Evolutionary conservation across 371 early-diverging fungal species (phyloP).

Genomic region (Blastocladiella emersonii): DNA sequence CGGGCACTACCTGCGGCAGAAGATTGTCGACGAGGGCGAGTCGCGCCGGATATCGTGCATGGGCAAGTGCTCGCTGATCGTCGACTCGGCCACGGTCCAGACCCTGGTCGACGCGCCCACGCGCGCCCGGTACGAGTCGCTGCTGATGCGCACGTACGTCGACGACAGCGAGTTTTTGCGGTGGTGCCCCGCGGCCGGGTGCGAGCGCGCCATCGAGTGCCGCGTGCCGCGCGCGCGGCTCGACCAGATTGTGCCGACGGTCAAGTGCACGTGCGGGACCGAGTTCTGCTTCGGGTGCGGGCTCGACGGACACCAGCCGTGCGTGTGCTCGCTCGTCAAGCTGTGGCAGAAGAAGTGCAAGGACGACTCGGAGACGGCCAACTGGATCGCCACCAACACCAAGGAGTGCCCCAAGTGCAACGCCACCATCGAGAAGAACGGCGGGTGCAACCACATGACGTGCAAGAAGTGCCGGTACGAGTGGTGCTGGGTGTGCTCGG

Average conservation of each 20-base stretch:
- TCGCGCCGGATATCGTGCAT: slow-evolving; percentile 73
- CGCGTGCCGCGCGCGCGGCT: slow-evolving; percentile 53
- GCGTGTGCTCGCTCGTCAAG: slow-evolving; percentile 69
- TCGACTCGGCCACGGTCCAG: slow-evolving; percentile 65
- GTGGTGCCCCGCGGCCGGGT: slow-evolving; percentile 94
- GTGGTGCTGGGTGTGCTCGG: slow-evolving; percentile 76
- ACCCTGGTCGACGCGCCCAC: slow-evolving; percentile 35
- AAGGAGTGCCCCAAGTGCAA: slow-evolving; percentile 91
- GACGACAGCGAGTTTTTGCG: slow-evolving; percentile 61
- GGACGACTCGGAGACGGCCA: slow-evolving; percentile 94
- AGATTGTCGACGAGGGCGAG: slow-evolving; percentile 78
- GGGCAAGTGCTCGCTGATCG: slow-evolving; percentile 60
- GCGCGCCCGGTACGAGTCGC: slow-evolving; percentile 40
- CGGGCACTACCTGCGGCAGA: slow-evolving; percentile 60
- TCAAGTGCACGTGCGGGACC: slow-evolving; percentile 64
- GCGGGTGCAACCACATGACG: slow-evolving; percentile 90
- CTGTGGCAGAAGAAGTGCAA: slow-evolving; percentile 88
- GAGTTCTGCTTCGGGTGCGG: slow-evolving; percentile 90
- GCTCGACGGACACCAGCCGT: slow-evolving; percentile 80
- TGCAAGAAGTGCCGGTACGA: slow-evolving; percentile 76
- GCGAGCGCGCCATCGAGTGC: slow-evolving; percentile 87
- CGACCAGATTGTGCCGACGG: slow-evolving; percentile 64
- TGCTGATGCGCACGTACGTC: slow-evolving; percentile 77
- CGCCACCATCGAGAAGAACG: slow-evolving; percentile 93
- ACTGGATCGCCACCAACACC: slow-evolving; percentile 93